These are phyloP conservation scores for Dichotomopilus funicola DNA, from an alignment of 2,329 filamentous ascomycete species.

Conservation along the genomic window DNA sequence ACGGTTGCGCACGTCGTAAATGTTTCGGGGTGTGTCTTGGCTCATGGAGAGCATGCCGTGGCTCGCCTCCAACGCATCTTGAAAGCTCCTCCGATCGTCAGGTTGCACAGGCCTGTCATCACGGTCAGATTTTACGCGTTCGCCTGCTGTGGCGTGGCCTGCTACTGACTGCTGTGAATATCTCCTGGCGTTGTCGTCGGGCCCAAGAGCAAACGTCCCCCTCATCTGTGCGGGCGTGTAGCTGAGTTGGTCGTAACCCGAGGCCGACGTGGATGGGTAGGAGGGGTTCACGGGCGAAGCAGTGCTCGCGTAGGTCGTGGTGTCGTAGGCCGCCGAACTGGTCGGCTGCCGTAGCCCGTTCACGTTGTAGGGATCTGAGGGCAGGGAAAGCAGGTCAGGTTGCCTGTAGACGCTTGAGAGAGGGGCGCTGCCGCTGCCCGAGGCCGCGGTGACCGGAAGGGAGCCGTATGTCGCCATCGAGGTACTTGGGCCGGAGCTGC, in stretches of 20 bases:
- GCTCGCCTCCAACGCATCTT: constrained; percentile 82
- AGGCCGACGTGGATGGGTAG: constrained; percentile 61
- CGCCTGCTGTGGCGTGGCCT: constrained; percentile 37
- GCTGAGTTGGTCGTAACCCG: constrained; percentile 68
- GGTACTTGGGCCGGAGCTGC: constrained; percentile 48
- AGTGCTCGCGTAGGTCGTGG: constrained; percentile 59
- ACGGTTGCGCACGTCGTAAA: constrained; percentile 64
- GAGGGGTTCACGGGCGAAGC: constrained; percentile 60
- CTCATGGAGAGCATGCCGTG: constrained; percentile 94
- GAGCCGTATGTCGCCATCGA: constrained; percentile 66
- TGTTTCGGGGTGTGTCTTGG: constrained; percentile 87
- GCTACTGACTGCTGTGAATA: constrained; percentile 71
- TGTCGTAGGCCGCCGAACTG: constrained; percentile 61
- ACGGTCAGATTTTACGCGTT: constrained; percentile 60
- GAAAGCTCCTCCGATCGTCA: constrained; percentile 46
- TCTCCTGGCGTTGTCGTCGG: constrained; percentile 54
- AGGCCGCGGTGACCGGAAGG: constrained; percentile 65
- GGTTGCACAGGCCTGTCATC: constrained; percentile 28
- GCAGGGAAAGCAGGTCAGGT: constrained; percentile 62
- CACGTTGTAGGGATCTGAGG: constrained; percentile 67
- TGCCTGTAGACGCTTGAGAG: constrained; percentile 49
- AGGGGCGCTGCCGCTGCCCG: constrained; percentile 62
- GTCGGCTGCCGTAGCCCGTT: constrained; percentile 56
- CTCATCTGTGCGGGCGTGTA: constrained; percentile 63
- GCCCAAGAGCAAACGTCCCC: constrained; percentile 52